A percentile compares a stretch with the other conserved stretches of the same genome.
Evolutionary conservation across 768 basidiomycete species (phyloP).

Genomic region (Mycena polygramma): DNA sequence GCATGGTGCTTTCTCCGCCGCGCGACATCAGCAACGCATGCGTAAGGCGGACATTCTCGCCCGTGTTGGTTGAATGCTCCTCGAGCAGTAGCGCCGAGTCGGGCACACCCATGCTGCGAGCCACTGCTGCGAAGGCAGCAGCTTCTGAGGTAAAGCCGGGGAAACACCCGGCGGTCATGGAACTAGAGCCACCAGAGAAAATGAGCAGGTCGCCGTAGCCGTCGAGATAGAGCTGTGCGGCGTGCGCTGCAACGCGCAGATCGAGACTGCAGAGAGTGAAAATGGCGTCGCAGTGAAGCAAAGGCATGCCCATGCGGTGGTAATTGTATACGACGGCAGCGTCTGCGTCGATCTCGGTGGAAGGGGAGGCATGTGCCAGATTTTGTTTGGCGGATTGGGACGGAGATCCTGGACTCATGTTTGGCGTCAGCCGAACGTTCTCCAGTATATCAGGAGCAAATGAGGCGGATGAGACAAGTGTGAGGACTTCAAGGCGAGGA

Average conservation of each 20-base stretch:
- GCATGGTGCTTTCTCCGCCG: not conserved
- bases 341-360: conserved; percentile 21
- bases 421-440: too few relatives aligned
- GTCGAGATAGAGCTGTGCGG: conserved; percentile 32
- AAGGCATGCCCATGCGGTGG: conserved; percentile 32
- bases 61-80: conserved; percentile 30
- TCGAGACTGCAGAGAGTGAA: conserved; percentile 38
- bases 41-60: conserved; percentile 38
- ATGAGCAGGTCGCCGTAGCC: conserved; percentile 32
- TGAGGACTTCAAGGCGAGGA: too few relatives aligned
- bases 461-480: too few relatives aligned
- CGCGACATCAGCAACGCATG: conserved; percentile 10
- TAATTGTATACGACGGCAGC: conserved; percentile 35
- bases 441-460: too few relatives aligned
- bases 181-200: conserved; percentile 31
- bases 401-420: too few relatives aligned
- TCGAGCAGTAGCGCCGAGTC: not conserved
- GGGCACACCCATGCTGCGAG: not conserved
- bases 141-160: not conserved
- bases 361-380: not conserved
- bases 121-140: not conserved
- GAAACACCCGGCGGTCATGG: conserved; percentile 29
- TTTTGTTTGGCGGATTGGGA: too few relatives aligned
- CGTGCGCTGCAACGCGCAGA: conserved; percentile 33
- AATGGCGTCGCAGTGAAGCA: conserved; percentile 23